Conservation (phyloP, 2,329 filamentous ascomycete species). For the Graphium sp. region DNA sequence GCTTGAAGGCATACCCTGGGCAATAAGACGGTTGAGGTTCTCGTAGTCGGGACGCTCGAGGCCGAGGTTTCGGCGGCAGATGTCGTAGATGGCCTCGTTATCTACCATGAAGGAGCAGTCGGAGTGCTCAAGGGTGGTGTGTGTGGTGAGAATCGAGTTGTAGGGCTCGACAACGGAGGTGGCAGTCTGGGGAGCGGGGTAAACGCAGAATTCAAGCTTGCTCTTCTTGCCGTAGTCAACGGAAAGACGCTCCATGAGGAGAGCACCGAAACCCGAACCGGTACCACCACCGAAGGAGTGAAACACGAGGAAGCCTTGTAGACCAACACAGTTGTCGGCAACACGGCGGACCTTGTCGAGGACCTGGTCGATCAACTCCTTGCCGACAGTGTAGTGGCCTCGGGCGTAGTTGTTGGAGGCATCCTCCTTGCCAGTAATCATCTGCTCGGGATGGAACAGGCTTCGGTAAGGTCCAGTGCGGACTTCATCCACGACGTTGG, state of each 20-base stretch:
- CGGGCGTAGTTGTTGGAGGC: slow-evolving; percentile 99
- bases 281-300: slow-evolving; percentile 99
- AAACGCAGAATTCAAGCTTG: slow-evolving; percentile 99
- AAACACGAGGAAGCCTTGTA: slow-evolving; percentile 99
- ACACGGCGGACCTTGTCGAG: slow-evolving; percentile 95
- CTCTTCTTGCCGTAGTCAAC: slow-evolving; percentile 99
- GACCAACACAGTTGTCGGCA: slow-evolving; percentile 93
- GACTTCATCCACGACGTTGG: slow-evolving; percentile 98
- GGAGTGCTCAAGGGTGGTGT: slow-evolving; percentile 97
- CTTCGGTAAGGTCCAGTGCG: slow-evolving; percentile 91
- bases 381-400: slow-evolving; percentile 98
- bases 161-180: slow-evolving; percentile 98
- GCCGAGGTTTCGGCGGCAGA: slow-evolving; percentile 93
- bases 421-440: slow-evolving; percentile 99
- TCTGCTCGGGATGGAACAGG: slow-evolving; percentile 97
- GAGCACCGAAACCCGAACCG: slow-evolving; percentile 93
- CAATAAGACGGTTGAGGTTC: slow-evolving; percentile 97
- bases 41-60: slow-evolving; percentile 97
- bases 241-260: slow-evolving; percentile 96
- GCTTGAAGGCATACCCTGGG: slow-evolving; percentile 49
- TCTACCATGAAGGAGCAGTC: slow-evolving; percentile 99
- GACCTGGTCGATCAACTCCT: slow-evolving; percentile 97
- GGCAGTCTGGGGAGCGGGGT: slow-evolving; percentile 91
- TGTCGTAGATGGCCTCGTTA: slow-evolving; percentile 99
- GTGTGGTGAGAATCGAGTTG: slow-evolving; percentile 98